Evolutionary conservation across 176 grass and related monocot species (phyloP).

Genomic region (Paspalum notatum): DNA sequence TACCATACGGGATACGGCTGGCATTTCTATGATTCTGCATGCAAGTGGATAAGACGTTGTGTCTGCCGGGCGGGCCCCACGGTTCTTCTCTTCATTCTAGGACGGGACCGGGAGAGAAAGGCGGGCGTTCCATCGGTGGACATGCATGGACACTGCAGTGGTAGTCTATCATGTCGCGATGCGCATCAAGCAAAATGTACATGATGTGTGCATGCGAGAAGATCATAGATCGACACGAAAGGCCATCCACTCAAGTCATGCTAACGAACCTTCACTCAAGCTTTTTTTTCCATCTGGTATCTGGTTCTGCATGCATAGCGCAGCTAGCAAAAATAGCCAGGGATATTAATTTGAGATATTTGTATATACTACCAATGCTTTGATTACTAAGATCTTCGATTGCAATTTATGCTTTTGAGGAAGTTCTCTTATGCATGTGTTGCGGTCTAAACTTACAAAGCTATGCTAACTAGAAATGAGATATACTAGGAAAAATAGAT

Average conservation of each 20-base stretch:
- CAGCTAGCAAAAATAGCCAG: no score
- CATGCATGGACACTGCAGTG: slow-evolving; percentile 9
- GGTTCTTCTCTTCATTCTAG: neutral
- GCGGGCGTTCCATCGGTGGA: neutral
- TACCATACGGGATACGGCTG: no score
- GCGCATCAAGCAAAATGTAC: neutral
- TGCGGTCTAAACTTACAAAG: no score
- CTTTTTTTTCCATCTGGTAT: neutral
- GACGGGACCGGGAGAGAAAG: neutral
- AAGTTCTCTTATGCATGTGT: neutral
- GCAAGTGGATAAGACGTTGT: slow-evolving; percentile 51
- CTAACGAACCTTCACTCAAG: neutral
- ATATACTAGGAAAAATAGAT: no score
- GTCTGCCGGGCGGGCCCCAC: neutral
- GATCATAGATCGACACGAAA: neutral
- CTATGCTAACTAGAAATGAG: no score
- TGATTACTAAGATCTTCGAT: neutral
- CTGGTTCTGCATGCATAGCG: neutral
- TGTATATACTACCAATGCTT: neutral
- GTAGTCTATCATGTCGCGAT: neutral
- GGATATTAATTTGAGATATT: neutral
- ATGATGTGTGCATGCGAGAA: neutral
- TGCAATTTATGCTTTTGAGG: neutral
- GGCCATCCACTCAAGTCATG: neutral
- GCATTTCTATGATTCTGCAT: slow-evolving; percentile 40